Evolutionary conservation across 164 flowering plant species (phyloP).

Genomic region (Houttuynia cordata): DNA sequence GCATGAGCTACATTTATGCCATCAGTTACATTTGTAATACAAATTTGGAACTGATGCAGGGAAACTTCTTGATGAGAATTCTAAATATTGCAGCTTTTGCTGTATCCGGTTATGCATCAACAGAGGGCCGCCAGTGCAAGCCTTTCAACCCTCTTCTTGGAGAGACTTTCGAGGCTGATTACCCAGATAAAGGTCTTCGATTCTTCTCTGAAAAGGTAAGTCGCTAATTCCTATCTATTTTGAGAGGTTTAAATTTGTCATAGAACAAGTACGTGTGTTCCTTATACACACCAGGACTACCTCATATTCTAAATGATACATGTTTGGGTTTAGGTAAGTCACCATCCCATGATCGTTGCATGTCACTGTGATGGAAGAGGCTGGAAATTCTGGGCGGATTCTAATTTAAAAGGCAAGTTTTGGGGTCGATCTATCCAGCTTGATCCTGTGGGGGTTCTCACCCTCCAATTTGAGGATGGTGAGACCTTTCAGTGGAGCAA

Average conservation of each 20-base stretch:
- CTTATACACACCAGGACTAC: not conserved
- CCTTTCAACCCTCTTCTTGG: conserved; percentile 99
- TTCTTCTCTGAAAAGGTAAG: conserved; percentile 92
- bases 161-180: conserved; percentile 98
- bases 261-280: not conserved
- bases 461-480: conserved; percentile 93
- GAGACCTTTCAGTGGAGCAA: conserved; percentile 98
- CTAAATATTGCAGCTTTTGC: conserved; percentile 92
- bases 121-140: conserved; percentile 98
- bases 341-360: conserved; percentile 95
- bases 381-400: conserved; percentile 99
- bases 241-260: not conserved
- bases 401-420: conserved; percentile 93
- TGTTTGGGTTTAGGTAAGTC: conserved; percentile 68
- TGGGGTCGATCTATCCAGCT: conserved; percentile 99
- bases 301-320: not conserved
- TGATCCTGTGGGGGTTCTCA: conserved; percentile 90
- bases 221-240: not conserved
- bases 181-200: conserved; percentile 93
- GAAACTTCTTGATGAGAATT: conserved; percentile 91
- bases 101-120: conserved; percentile 97
- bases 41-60: conserved; percentile 41
- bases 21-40: not conserved
- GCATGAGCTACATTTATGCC: too few relatives aligned
- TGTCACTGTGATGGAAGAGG: conserved; percentile 98